Evolutionary conservation across 352 stramenopile species (phyloP).

Genomic region (Phytopythium aichiense): DNA sequence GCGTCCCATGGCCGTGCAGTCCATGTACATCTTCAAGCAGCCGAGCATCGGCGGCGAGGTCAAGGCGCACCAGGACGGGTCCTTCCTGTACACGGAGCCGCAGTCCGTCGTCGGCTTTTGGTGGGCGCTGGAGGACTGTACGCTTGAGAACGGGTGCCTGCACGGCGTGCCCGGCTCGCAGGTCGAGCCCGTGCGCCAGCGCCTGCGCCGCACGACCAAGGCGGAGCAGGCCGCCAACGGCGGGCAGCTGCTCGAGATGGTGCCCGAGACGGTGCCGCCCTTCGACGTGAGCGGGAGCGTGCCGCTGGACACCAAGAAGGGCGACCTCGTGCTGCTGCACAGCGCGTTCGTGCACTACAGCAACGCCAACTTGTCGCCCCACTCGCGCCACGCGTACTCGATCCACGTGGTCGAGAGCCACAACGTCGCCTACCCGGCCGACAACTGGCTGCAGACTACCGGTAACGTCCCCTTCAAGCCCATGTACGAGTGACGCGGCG

Average conservation of each 20-base stretch:
- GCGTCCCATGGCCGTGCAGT: slow-evolving; percentile 90
- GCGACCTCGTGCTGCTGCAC: slow-evolving; percentile 92
- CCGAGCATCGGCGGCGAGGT: slow-evolving; percentile 91
- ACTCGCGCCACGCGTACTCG: slow-evolving; percentile 94
- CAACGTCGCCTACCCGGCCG: slow-evolving; percentile 72
- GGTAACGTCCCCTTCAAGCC: slow-evolving; percentile 53
- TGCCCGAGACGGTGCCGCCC: slow-evolving; percentile 36
- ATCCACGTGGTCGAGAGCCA: slow-evolving; percentile 94
- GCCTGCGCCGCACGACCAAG: slow-evolving; percentile 68
- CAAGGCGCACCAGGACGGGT: slow-evolving; percentile 95
- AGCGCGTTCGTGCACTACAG: slow-evolving; percentile 94
- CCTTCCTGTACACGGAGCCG: slow-evolving; percentile 94
- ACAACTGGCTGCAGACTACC: slow-evolving; percentile 95
- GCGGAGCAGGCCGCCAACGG: slow-evolving; percentile 35
- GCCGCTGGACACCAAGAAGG: slow-evolving; percentile 87
- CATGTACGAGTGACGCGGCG: slow-evolving; percentile 38
- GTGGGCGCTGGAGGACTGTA: slow-evolving; percentile 95
- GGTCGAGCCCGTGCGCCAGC: slow-evolving; percentile 80
- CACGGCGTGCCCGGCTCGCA: slow-evolving; percentile 92
- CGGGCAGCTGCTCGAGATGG: slow-evolving; percentile 53
- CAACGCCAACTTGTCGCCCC: slow-evolving; percentile 87
- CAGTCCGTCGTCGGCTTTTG: slow-evolving; percentile 95
- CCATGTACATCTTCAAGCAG: slow-evolving; percentile 99
- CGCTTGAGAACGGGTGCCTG: slow-evolving; percentile 93
- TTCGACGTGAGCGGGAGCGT: slow-evolving; percentile 58